Conservation (phyloP, 2,329 filamentous ascomycete species). For the Botrytis sinoallii region DNA sequence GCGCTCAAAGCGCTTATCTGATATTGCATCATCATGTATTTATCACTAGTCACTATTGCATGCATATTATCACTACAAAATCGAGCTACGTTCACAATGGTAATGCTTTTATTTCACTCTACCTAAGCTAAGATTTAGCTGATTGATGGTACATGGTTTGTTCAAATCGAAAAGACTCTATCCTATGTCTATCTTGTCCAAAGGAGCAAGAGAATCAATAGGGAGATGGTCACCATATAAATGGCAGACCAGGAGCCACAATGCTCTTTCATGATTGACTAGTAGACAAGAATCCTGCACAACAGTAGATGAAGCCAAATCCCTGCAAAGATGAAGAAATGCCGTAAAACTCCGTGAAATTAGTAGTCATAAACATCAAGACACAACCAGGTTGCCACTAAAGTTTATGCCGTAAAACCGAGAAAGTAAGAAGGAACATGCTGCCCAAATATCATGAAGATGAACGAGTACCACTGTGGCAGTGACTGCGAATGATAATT, state of each 20-base stretch:
- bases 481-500: not conserved
- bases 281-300: constrained; percentile 18
- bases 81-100: not conserved
- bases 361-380: constrained; percentile 7
- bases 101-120: constrained; percentile 13
- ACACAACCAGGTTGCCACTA: constrained; percentile 7
- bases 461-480: not conserved
- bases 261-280: constrained; percentile 18
- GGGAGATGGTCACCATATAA: constrained; percentile 12
- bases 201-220: constrained; percentile 24
- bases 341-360: constrained; percentile 13
- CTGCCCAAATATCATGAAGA: not conserved
- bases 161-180: constrained; percentile 18
- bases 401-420: not conserved
- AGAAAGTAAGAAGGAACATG: not conserved
- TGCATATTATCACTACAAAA: not conserved
- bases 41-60: not conserved
- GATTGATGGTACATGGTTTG: constrained; percentile 19
- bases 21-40: not conserved
- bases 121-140: constrained; percentile 19
- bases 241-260: constrained; percentile 14
- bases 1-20: not conserved
- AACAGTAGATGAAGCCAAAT: constrained; percentile 19
- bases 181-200: constrained; percentile 25
- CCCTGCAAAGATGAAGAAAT: constrained; percentile 18